Base-by-base conservation (phyloP, 139 green algal genomes). In the Marvania coccoides region DNA sequence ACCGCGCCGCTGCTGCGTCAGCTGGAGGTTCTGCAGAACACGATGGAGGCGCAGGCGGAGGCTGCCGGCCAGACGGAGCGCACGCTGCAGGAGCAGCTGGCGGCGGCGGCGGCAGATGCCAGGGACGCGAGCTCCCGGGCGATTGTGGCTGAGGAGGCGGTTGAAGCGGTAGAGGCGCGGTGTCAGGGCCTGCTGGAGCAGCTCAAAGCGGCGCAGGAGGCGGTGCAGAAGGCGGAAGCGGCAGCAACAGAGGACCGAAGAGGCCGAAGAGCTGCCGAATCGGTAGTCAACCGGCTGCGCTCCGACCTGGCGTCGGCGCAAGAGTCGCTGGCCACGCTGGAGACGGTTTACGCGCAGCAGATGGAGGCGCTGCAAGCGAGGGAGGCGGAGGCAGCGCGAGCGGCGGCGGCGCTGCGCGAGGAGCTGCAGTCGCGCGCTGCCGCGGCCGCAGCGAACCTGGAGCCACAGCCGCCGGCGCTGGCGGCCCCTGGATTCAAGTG, bases 1-100 rank as follows among this genome's bases (percentile, higher is more conserved):
- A 96, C 93, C 0, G 77, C 82, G 6, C 91, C 93, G 19, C 80
- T 98, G 69, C 79, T 98, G 73, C 74, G 84, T 4, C 90, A 98
- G 78, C 88, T 98, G 23, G 88, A 96, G 67, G 81, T 46, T 4
- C 23, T 70, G 45, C 81, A 84, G 72, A 64, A 77, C 3, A 74
- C 81, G 4, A 62, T 77, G 13, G 58, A 68, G 2, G 63, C 80
- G 28, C 78, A 90, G 63, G 38, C 75, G 1, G 70, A 84, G 2
- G 83, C 81, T 2, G 92, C 85, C 85, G 61, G 70, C 4, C 83
- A 72, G 23, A 85, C 87, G 1, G 90, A 97, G 81, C 48, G 58
- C 15, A 61, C 76, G 34, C 71, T 95, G 56, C 71, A 68, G 28
- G 47, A 70, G 34, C 72, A 80, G n/a, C 39, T 79, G 2, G 72